Base-by-base conservation (phyloP, 1,284 basidiomycete genomes). In the Melampsora allii-populina region DNA sequence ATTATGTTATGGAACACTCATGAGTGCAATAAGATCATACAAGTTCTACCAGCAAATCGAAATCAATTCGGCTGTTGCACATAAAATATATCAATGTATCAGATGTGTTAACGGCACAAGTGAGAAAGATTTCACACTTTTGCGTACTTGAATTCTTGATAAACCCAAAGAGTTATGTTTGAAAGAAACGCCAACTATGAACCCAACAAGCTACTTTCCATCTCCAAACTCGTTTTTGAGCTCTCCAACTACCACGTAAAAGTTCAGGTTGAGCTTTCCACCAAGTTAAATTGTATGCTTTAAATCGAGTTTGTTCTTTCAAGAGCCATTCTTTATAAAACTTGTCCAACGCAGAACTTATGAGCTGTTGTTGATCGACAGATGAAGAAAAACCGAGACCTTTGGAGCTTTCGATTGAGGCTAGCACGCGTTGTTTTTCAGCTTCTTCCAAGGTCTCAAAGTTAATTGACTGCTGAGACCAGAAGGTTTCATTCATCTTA, bases 401-500 rank as follows among this genome's bases (percentile, higher is more conserved):
- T 53, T 42, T 64, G 21, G 42, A 36, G 24, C 63, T 71, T 27
- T 45, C 53, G 14, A 42, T 42, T 2, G 42, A 42, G 14, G 14
- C 14, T 42, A 14, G 12, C n/a, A 66, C 60, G 21, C 69, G 53
- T 36, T 29, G 39, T 31, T 59, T 63, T n/a, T 67, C 67, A 24
- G 29, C 66, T 14, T n/a, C 31, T 67, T 78, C 63, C 7, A 59
- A 64, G 27, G 75, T 33, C 46, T 77, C 73, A 72, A 79, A 80
- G 31, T 61, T 19, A 1, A 75, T 63, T 66, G 79, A 79, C 29
- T 76, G 77, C 10, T 74, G 39, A 2, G 75, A 53, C 79, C 79
- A 80, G 42, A 79, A 79, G n/a, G 76, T 69, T 66, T 79, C 78
- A 61, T 79, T 78, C 71, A 79, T 76, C 21, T 66, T 58, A 65